These are phyloP conservation scores for Aspergillus sp. DNA, from an alignment of 2,329 filamentous ascomycete genomes.

Conservation along the genomic window DNA sequence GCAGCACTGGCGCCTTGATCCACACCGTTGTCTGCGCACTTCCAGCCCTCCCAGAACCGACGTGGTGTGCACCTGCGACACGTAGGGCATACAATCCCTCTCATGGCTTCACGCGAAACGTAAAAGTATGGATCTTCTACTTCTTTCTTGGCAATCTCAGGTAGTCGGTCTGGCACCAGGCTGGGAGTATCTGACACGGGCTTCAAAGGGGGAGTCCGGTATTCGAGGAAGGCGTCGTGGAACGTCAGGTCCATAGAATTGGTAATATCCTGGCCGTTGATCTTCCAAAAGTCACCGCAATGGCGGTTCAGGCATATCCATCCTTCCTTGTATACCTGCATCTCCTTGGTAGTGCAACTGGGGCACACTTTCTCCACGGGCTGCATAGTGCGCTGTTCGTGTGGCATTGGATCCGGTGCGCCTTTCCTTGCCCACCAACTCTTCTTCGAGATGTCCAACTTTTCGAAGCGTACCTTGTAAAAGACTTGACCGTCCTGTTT, in stretches of 20 bases:
- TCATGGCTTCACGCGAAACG: constrained; percentile 54
- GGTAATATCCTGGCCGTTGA: constrained; percentile 33
- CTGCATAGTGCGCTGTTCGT: constrained; percentile 30
- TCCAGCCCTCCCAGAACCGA: constrained; percentile 62
- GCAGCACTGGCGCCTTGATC: too few species aligned
- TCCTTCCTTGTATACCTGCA: constrained; percentile 42
- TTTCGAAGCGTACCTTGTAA: constrained; percentile 64
- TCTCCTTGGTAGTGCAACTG: constrained; percentile 40
- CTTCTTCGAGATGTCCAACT: constrained; percentile 50
- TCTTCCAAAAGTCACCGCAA: constrained; percentile 59
- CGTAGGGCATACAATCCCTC: constrained; percentile 65
- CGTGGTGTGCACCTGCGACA: constrained; percentile 65
- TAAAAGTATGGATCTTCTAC: constrained; percentile 40
- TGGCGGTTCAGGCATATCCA: constrained; percentile 60
- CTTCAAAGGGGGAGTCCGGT: constrained; percentile 47
- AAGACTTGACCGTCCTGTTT: constrained; percentile 46
- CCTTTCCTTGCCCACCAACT: constrained; percentile 61
- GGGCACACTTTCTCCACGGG: constrained; percentile 35
- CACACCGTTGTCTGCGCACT: constrained; percentile 44
- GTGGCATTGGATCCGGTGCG: constrained; percentile 23
- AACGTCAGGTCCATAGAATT: constrained; percentile 46
- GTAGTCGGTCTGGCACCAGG: constrained; percentile 42
- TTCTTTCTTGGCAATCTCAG: constrained; percentile 31
- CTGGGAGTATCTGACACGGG: constrained; percentile 38
- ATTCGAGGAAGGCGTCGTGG: constrained; percentile 57